These are phyloP conservation scores for Curvularia verruculosa DNA, from an alignment of 2,329 filamentous ascomycete genomes.

Conservation along the genomic window DNA sequence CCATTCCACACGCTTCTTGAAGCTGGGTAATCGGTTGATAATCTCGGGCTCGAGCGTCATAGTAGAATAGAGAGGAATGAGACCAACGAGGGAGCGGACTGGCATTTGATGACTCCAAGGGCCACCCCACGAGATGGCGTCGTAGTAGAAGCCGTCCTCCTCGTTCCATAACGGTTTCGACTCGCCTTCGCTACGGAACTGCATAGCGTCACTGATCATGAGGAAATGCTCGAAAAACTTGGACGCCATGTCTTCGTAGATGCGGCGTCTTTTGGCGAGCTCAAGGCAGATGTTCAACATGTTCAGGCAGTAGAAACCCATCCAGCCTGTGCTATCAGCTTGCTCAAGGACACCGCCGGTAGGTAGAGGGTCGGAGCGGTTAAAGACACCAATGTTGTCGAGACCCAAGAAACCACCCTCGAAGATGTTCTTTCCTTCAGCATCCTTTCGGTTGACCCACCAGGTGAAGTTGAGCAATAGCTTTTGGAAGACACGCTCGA, in stretches of 20 bases:
- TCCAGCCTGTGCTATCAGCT: conserved; percentile 97
- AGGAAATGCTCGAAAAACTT: conserved; percentile 99
- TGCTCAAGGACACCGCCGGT: conserved; percentile 94
- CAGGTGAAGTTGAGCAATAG: conserved; percentile 95
- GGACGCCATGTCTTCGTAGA: conserved; percentile 94
- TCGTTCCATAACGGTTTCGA: conserved; percentile 95
- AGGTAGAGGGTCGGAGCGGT: conserved; percentile 90
- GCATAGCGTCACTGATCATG: conserved; percentile 96
- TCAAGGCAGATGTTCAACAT: conserved; percentile 98
- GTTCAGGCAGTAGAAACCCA: conserved; percentile 95
- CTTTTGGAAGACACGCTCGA: conserved; percentile 97
- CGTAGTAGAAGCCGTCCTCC: conserved; percentile 96
- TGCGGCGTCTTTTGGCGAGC: conserved; percentile 90
- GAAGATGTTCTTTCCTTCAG: conserved; percentile 94
- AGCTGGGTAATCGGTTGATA: conserved; percentile 86
- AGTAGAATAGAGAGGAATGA: conserved; percentile 92
- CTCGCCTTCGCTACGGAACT: conserved; percentile 68
- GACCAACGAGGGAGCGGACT: conserved; percentile 86
- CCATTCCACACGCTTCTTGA: conserved; percentile 93
- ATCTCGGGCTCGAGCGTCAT: conserved; percentile 92
- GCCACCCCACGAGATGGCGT: conserved; percentile 94
- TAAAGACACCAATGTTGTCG: conserved; percentile 97
- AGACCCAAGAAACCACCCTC: conserved; percentile 94
- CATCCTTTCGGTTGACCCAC: conserved; percentile 98
- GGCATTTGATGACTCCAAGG: conserved; percentile 93